Base-by-base conservation (phyloP, 2,329 filamentous ascomycete genomes). In the Talaromyces piceae region DNA sequence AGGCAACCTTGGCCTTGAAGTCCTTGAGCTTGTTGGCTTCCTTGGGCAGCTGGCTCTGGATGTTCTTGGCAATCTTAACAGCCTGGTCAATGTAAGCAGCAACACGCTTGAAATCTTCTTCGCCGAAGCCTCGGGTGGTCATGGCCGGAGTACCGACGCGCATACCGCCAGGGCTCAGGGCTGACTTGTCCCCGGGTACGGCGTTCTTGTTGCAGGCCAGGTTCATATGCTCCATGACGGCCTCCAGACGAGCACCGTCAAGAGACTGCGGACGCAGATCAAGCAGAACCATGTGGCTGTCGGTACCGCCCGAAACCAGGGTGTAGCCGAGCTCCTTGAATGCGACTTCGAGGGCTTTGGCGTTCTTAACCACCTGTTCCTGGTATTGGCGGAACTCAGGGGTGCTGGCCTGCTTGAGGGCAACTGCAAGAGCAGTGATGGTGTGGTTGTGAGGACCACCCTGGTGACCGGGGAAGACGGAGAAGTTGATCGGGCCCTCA, bases 141-240 rank as follows among this genome's bases (percentile, higher is more conserved):
- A 98, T 98, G 71, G 93, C 93, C 45, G 93, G 93, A 43, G 91
- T 93, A 66, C 93, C 93, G 64, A 98, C 95, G 62, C 93, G 89
- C 71, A 98, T 85, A 77, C 93, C 93, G 66, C 85, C 89, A 50
- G 93, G 93, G 58, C 89, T 95, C 60, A 98, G 82, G 45, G 93
- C 93, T 53, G 88, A 95, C 80, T 95, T 96, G 80, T 98, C 93
- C 57, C 93, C 93, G 37, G 93, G 93, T 54, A 95, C 93, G 55
- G 88, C 86, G 83, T 98, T 98, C 84, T 98, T 98, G 84, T 98
- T 98, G 82, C 90, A 95, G 56, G 93, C 91, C 71, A 98, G 95
- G 79, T 95, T 95, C 75, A 96, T 93, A 72, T 94, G 87, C 78
- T 98, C 93, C 18, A 98, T 85, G 54, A 98, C 87, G 56, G 88